Conservation (phyloP, 345 rosid genomes). For the Populus ilicifolia region DNA sequence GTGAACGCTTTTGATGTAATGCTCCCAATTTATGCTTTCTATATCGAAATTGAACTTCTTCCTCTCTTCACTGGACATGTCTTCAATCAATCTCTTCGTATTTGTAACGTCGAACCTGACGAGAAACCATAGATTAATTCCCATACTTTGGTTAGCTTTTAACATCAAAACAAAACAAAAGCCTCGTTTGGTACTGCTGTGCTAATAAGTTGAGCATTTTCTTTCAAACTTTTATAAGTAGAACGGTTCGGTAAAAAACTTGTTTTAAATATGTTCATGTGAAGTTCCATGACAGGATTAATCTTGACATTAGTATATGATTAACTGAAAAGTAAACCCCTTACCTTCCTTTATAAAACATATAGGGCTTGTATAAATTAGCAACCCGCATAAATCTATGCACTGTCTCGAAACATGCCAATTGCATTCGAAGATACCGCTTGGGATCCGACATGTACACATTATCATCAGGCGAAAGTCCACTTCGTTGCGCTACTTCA, state of each 20-base stretch:
- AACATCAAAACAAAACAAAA: background rate
- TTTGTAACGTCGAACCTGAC: slow-evolving; percentile 36
- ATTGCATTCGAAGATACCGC: background rate
- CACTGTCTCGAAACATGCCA: slow-evolving; percentile 8
- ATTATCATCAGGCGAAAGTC: background rate
- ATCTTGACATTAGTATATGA: background rate
- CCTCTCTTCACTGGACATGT: slow-evolving; percentile 34
- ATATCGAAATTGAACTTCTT: slow-evolving; percentile 25
- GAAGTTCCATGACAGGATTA: too few relatives aligned
- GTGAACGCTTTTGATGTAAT: slow-evolving; percentile 34
- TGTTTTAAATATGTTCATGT: too few relatives aligned
- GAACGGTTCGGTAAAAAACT: too few relatives aligned
- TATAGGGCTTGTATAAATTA: slow-evolving; percentile 13
- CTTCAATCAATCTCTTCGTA: slow-evolving; percentile 20
- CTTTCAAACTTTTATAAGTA: too few relatives aligned
- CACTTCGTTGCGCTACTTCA: background rate
- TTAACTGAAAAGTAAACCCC: background rate
- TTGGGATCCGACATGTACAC: background rate
- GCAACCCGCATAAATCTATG: background rate
- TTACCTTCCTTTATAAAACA: slow-evolving; percentile 18
- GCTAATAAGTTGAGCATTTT: too few relatives aligned
- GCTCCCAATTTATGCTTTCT: slow-evolving; percentile 34
- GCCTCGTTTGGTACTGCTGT: background rate
- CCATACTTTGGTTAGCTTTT: background rate
- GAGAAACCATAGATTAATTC: background rate